A percentile compares a stretch with the other conserved stretches of the same genome.
These are phyloP conservation scores for Curvularia eragrostidis DNA, from an alignment of 2,329 filamentous ascomycete genomes.

Conservation along the genomic window DNA sequence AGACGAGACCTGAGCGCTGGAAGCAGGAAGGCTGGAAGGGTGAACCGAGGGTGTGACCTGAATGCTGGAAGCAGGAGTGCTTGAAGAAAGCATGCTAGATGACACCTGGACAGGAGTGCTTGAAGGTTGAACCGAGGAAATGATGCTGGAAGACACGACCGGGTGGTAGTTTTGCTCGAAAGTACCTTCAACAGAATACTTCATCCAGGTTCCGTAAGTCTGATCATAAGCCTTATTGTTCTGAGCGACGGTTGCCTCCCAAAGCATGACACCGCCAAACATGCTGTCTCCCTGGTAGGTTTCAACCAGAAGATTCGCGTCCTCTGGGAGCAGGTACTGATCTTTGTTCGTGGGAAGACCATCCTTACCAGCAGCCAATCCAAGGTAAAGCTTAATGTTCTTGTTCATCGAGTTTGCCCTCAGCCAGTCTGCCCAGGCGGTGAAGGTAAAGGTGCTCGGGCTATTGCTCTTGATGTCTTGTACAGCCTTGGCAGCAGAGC, in stretches of 20 bases:
- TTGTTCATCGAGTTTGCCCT: conserved; percentile 47
- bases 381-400: conserved; percentile 61
- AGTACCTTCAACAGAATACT: conserved; percentile 45
- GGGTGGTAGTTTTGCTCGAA: conserved; percentile 29
- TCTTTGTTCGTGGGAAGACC: conserved; percentile 32
- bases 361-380: conserved; percentile 50
- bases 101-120: not conserved
- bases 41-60: not conserved
- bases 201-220: conserved; percentile 58
- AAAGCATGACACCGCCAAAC: conserved; percentile 68
- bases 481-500: conserved; percentile 57
- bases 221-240: conserved; percentile 55
- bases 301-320: conserved; percentile 57
- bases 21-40: conserved; percentile 1
- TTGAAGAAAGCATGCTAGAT: not conserved
- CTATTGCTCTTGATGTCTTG: conserved; percentile 27
- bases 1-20: not conserved
- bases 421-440: conserved; percentile 53
- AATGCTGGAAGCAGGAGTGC: not conserved
- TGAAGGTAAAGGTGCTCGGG: conserved; percentile 55
- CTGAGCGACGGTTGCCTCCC: conserved; percentile 61
- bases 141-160: conserved; percentile 19
- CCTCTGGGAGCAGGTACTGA: conserved; percentile 57
- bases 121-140: conserved; percentile 1
- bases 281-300: conserved; percentile 38